These are phyloP conservation scores for Aspergillus baeticus DNA, from an alignment of 495 filamentous ascomycete genomes.

Conservation along the genomic window DNA sequence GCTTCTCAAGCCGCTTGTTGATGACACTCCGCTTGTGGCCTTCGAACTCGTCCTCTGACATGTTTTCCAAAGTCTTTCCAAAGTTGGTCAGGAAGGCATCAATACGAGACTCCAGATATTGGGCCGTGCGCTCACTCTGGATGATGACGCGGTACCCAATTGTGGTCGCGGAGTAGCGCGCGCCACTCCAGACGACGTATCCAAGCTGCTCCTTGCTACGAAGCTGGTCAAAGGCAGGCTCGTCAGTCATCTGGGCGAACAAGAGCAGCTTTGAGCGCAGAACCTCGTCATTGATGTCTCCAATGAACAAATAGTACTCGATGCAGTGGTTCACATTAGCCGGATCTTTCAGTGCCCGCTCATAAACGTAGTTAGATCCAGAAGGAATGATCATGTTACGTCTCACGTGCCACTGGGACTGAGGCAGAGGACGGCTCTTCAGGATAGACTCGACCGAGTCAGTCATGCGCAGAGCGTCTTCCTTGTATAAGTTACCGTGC, in stretches of 20 bases:
- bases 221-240: constrained; percentile 90
- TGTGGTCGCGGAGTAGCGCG: constrained; percentile 64
- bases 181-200: constrained; percentile 89
- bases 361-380: constrained; percentile 80
- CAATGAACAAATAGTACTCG: constrained; percentile 83
- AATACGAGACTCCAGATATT: constrained; percentile 83
- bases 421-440: constrained; percentile 71
- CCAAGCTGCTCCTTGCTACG: constrained; percentile 97
- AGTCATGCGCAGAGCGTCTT: constrained; percentile 86
- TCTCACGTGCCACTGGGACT: constrained; percentile 75
- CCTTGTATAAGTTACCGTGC: constrained; percentile 94
- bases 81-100: constrained; percentile 75
- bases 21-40: constrained; percentile 87
- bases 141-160: constrained; percentile 89
- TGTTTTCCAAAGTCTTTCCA: constrained; percentile 62
- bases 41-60: constrained; percentile 85
- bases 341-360: constrained; percentile 76
- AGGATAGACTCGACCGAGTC: constrained; percentile 77
- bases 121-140: constrained; percentile 82
- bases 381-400: constrained; percentile 75
- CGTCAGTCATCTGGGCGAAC: constrained; percentile 87
- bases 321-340: constrained; percentile 97
- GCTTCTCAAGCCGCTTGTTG: constrained; percentile 83
- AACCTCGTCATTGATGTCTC: constrained; percentile 63
- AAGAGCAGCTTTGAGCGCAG: constrained; percentile 76